phyloP scores from a whole-genome alignment of 2,329 filamentous ascomycete species.

The Fusarium goolgardi region DNA sequence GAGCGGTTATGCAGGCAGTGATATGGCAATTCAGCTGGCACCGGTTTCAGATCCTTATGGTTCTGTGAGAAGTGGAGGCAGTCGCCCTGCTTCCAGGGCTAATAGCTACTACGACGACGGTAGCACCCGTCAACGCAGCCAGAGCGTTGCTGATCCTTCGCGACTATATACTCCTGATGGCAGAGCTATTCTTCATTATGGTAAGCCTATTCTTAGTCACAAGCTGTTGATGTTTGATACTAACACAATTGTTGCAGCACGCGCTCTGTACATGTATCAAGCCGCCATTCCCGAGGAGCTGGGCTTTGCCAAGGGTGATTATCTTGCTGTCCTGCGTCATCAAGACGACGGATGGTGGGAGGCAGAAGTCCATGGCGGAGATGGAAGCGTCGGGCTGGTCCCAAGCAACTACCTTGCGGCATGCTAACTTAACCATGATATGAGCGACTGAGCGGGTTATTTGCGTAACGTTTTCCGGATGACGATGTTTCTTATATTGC shows the following conservation, averaged over 20 bases:
- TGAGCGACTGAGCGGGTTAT: conserved; percentile 20
- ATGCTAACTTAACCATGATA: conserved; percentile 51
- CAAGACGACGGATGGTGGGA: conserved; percentile 99
- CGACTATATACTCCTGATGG: conserved; percentile 88
- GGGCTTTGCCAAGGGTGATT: conserved; percentile 91
- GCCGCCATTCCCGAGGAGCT: conserved; percentile 96
- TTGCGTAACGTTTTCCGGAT: conserved; percentile 7
- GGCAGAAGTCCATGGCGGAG: conserved; percentile 84
- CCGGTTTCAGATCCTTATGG: conserved; percentile 69
- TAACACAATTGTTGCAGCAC: conserved; percentile 67
- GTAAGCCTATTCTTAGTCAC: conserved; percentile 67
- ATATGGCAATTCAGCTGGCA: conserved; percentile 77
- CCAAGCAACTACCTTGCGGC: conserved; percentile 75
- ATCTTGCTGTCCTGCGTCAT: conserved; percentile 85
- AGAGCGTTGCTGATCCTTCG: conserved; percentile 86
- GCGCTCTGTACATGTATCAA: conserved; percentile 92
- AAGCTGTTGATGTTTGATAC: conserved; percentile 4
- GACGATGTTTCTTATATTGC: conserved; percentile 18
- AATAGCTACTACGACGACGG: conserved; percentile 68
- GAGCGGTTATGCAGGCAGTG: conserved; percentile 63
- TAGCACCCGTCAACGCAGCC: conserved; percentile 71
- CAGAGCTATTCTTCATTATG: conserved; percentile 88
- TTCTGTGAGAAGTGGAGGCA: conserved; percentile 64
- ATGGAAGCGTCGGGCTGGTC: conserved; percentile 69
- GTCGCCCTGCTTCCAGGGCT: conserved; percentile 61